Conservation (phyloP, 352 stramenopile genomes). For the Pythium volutum region DNA sequence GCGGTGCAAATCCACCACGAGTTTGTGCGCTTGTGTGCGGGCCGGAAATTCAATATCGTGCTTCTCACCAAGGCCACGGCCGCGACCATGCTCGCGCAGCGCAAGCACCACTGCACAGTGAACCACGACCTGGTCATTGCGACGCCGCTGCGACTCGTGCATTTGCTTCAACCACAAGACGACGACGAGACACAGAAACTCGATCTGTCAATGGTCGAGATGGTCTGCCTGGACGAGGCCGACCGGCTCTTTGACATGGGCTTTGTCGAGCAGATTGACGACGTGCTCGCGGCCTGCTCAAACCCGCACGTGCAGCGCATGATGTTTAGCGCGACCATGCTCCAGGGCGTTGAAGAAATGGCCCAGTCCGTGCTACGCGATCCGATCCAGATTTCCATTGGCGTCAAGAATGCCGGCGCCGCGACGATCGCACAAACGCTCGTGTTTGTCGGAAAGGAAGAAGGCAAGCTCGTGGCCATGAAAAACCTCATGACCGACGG, state of each 20-base stretch:
- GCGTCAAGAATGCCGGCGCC: constrained; percentile 86
- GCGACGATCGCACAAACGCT: constrained; percentile 92
- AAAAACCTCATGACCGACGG: constrained; percentile 90
- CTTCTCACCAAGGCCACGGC: constrained; percentile 93
- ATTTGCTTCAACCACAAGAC: constrained; percentile 71
- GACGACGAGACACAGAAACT: constrained; percentile 40
- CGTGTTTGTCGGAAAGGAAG: constrained; percentile 98
- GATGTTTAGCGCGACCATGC: constrained; percentile 98
- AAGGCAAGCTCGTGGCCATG: constrained; percentile 98
- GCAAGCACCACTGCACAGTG: constrained; percentile 76
- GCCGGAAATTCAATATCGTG: constrained; percentile 85
- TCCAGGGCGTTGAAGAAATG: constrained; percentile 93
- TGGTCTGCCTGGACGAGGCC: constrained; percentile 98
- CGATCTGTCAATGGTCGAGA: constrained; percentile 82
- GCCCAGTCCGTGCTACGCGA: constrained; percentile 96
- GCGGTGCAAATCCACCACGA: constrained; percentile 96
- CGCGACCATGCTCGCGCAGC: constrained; percentile 62
- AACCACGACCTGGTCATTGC: constrained; percentile 95
- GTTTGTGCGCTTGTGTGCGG: constrained; percentile 87
- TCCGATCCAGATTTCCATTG: constrained; percentile 95
- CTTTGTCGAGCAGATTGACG: constrained; percentile 97
- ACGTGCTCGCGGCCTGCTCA: constrained; percentile 92
- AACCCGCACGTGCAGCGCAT: constrained; percentile 86
- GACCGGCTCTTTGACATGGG: constrained; percentile 97
- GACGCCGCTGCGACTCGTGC: constrained; percentile 95